These are phyloP conservation scores for Colletotrichum paranaense DNA, from an alignment of 2,329 filamentous ascomycete species.

Conservation along the genomic window DNA sequence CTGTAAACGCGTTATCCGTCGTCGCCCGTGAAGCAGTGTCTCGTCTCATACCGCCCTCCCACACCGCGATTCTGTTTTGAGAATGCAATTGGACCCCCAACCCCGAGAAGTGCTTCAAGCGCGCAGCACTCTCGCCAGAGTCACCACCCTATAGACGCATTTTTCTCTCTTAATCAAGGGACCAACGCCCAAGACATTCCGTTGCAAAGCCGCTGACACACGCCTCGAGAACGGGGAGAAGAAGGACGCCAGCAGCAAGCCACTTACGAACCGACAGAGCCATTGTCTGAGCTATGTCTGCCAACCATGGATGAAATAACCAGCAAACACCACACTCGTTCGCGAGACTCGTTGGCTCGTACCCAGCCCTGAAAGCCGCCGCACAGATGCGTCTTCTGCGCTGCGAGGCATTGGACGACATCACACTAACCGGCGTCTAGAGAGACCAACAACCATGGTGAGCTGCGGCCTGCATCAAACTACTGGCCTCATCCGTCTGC, in stretches of 20 bases:
- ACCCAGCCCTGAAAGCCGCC: not conserved
- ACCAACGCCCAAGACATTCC: not conserved
- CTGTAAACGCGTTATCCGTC: constrained; percentile 14
- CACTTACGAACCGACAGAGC: not conserved
- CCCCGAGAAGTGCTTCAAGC: not conserved
- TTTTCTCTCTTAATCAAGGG: not conserved
- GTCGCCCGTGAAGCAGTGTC: not conserved
- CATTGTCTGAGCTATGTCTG: not conserved
- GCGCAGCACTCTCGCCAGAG: not conserved
- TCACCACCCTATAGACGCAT: not conserved
- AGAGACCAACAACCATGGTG: not conserved
- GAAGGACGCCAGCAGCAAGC: not conserved
- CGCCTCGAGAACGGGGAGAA: not conserved
- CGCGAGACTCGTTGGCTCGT: not conserved
- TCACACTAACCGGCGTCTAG: constrained; percentile 6
- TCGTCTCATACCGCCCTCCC: not conserved
- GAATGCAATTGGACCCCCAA: not conserved
- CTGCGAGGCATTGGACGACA: constrained; percentile 2
- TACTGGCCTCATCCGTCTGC: not conserved
- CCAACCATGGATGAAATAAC: not conserved
- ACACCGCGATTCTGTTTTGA: not conserved
- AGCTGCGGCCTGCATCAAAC: not conserved
- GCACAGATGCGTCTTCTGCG: constrained; percentile 3
- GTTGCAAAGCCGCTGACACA: not conserved
- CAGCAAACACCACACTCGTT: not conserved